Base-by-base conservation (phyloP, 345 rosid genomes). In the Physaria fendleri region DNA sequence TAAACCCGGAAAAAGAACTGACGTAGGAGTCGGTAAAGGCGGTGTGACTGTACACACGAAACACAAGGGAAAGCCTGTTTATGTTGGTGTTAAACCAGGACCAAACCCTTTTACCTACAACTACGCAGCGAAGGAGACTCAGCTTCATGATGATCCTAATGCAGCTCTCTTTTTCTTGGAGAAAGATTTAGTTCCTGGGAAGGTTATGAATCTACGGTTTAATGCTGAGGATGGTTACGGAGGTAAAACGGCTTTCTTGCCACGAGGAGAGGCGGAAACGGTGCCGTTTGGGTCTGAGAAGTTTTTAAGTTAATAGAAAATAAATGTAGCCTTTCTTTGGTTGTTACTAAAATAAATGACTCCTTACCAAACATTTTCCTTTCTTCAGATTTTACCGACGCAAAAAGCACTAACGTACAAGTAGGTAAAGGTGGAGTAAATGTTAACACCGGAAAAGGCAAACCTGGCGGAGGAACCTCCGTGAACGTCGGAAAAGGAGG, bases 21-120 rank as follows among this genome's bases (percentile, higher is more conserved):
- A n/a, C n/a, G n/a, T n/a, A n/a, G n/a, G n/a, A n/a, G n/a, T 84
- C 0, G 95, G 94, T 64, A 83, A 87, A 77, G 93, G 95, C 2
- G 95, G 93, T 42, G 92, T 80, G 25, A 48, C 64, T 6, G 95
- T 82, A 23, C 61, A 10, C 73, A 44, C 86, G 30, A 80, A 85
- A 15, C 62, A 18, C 60, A 86, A 83, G 76, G 93, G 93, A 2
- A 88, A 34, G 73, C 93, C 89, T 0, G 83, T 86, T 0, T 17
- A 37, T 39, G 89, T 85, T 12, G 82, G 81, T 14, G 95, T 83
- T 13, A 56, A 4, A 0, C 85, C 84, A 44, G 87, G 82, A 23
- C 5, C 22, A 0, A 8, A 0, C 27, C 89, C 89, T 1, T 86
- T 88, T 67, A 0, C 0, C 0, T 89, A 93, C 74, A 0, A 0